Evolutionary conservation across 805 yeast species (phyloP).

Genomic region (Suhomyces pyralidae): DNA sequence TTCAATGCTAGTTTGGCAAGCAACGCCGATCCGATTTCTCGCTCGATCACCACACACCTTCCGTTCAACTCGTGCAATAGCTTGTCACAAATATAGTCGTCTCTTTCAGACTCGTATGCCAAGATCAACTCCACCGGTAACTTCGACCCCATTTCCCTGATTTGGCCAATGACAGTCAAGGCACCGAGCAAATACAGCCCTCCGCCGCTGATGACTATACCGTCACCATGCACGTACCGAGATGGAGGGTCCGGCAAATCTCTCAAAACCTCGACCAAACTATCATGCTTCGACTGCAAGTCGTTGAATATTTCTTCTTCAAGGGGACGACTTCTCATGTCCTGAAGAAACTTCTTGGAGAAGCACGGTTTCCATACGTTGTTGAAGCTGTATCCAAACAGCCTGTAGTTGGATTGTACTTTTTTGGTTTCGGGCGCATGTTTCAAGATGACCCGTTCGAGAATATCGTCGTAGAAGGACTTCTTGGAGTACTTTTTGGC

Average conservation of each 20-base stretch:
- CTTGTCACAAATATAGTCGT: constrained; percentile 30
- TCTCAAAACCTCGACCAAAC: constrained; percentile 21
- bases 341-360: constrained; percentile 6
- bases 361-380: constrained; percentile 9
- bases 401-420: background rate
- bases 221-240: constrained; percentile 34
- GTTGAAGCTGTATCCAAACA: constrained; percentile 7
- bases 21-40: constrained; percentile 32
- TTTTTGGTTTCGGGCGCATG: constrained; percentile 5
- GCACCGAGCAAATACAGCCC: constrained; percentile 34
- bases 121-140: constrained; percentile 39
- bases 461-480: constrained; percentile 7
- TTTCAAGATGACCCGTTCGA: constrained; percentile 7
- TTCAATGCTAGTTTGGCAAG: constrained; percentile 21
- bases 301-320: constrained; percentile 15
- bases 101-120: constrained; percentile 31
- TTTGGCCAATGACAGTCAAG: constrained; percentile 29
- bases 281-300: constrained; percentile 24
- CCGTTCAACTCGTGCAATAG: constrained; percentile 34
- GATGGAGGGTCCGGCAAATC: constrained; percentile 20
- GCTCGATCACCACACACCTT: constrained; percentile 42
- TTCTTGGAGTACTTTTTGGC: constrained; percentile 5
- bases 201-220: constrained; percentile 41
- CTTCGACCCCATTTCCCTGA: constrained; percentile 31
- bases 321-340: constrained; percentile 1